phyloP scores from a whole-genome alignment of 352 stramenopile genomes.

The Globisporangium recalcitrans region DNA sequence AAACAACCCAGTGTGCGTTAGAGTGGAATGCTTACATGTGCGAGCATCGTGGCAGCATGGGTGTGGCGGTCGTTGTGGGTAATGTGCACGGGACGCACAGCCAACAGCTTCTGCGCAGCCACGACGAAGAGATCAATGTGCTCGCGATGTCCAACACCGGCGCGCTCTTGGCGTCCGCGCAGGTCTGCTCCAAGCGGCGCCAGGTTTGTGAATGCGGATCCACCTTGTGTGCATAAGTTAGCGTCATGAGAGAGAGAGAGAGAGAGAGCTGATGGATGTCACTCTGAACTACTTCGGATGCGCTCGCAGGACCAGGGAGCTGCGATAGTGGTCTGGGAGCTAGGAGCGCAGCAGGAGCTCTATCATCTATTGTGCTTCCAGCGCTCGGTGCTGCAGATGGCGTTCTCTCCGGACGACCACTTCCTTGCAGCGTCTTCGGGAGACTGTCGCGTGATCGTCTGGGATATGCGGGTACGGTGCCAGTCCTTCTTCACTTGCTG shows the following conservation, averaged over 20 bases:
- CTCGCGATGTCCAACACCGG: constrained; percentile 38
- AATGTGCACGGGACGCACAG: constrained; percentile 46
- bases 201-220: constrained; percentile 2
- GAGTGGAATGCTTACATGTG: neutral
- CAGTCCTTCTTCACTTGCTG: neutral
- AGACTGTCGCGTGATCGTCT: constrained; percentile 64
- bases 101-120: constrained; percentile 45
- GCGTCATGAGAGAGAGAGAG: neutral
- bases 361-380: constrained; percentile 60
- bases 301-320: constrained; percentile 30
- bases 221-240: neutral
- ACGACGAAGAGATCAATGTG: constrained; percentile 55
- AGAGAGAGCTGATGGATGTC: no score
- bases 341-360: constrained; percentile 32
- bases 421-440: constrained; percentile 64
- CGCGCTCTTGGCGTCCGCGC: constrained; percentile 37
- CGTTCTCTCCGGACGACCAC: constrained; percentile 73
- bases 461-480: constrained; percentile 57
- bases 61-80: constrained; percentile 42
- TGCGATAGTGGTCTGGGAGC: constrained; percentile 46
- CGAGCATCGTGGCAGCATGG: constrained; percentile 30
- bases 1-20: neutral
- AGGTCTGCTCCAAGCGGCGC: constrained; percentile 33
- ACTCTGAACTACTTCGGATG: neutral
- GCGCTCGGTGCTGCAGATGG: constrained; percentile 54